Percentiles rank a stretch among this genome's conserved stretches.
Evolutionary conservation across 1,139 yeast species (phyloP).

Genomic region (Debaryomyces coudertii): DNA sequence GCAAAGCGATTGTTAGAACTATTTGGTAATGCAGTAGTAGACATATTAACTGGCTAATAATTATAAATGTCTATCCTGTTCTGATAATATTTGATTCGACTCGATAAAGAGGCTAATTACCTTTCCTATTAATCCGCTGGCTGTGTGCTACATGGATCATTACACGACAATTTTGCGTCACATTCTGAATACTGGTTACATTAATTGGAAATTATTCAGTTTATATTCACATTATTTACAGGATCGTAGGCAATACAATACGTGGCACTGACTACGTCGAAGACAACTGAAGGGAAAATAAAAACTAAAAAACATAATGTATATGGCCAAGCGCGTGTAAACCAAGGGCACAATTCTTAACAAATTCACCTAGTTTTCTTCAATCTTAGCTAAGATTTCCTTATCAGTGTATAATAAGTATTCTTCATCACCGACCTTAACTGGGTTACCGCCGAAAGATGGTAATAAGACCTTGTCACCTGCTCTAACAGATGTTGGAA

Average conservation of each 20-base stretch:
- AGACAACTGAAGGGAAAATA: background rate
- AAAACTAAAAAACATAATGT: background rate
- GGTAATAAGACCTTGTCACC: slow-evolving; percentile 97
- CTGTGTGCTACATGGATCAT: slow-evolving; percentile 6
- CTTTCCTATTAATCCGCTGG: slow-evolving; percentile 5
- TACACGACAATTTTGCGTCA: slow-evolving; percentile 7
- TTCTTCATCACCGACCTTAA: slow-evolving; percentile 85
- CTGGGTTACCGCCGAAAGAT: slow-evolving; percentile 81
- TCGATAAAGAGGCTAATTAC: background rate
- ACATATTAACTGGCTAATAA: slow-evolving; percentile 9
- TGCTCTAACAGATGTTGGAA: slow-evolving; percentile 72
- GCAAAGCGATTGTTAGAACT: slow-evolving; percentile 28
- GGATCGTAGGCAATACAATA: slow-evolving; percentile 3
- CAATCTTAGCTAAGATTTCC: slow-evolving; percentile 91
- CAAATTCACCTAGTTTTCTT: slow-evolving; percentile 26
- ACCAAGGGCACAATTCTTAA: background rate
- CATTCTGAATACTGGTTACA: background rate
- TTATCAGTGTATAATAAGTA: slow-evolving; percentile 81
- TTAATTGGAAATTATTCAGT: background rate
- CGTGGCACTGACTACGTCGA: background rate
- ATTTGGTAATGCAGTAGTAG: slow-evolving; percentile 9
- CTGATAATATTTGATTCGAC: background rate
- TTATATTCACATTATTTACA: slow-evolving; percentile 8
- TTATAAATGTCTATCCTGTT: background rate
- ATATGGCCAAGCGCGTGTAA: background rate